Conservation (phyloP, 805 yeast genomes). For the Yamadazyma scolyti region DNA sequence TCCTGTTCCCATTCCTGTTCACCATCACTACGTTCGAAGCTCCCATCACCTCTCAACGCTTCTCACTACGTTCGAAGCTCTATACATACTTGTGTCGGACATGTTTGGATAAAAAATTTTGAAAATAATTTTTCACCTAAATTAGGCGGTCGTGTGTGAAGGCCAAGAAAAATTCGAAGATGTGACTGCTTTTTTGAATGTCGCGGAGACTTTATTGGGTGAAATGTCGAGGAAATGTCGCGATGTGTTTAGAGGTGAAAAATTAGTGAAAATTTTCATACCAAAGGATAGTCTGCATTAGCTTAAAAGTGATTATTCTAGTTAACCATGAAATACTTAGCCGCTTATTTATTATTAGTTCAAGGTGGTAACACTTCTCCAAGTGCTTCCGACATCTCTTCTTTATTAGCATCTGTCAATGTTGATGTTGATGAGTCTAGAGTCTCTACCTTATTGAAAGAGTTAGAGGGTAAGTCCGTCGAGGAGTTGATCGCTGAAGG, state of each 20-base stretch:
- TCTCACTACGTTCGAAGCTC: no score
- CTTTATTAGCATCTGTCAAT: slow-evolving; percentile 91
- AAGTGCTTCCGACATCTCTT: slow-evolving; percentile 85
- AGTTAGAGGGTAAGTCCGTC: slow-evolving; percentile 91
- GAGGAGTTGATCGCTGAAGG: slow-evolving; percentile 92
- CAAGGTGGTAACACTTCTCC: slow-evolving; percentile 96
- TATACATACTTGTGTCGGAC: no score
- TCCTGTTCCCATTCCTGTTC: no score
- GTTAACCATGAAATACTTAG: slow-evolving; percentile 82
- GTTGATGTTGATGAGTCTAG: slow-evolving; percentile 91
- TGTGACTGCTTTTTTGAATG: no score
- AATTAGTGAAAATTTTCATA: background rate
- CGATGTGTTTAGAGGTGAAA: background rate
- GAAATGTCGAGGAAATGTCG: background rate
- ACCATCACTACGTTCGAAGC: no score
- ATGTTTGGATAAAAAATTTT: no score
- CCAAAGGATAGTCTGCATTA: slow-evolving; percentile 77
- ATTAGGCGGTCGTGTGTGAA: no score
- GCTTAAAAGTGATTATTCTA: slow-evolving; percentile 21
- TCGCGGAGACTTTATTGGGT: no score
- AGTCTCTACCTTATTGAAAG: slow-evolving; percentile 72
- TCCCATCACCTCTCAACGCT: no score
- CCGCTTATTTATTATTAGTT: slow-evolving; percentile 97
- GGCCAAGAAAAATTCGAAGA: no score
- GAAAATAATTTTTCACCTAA: no score